These are phyloP conservation scores for Calonectria fujianensis DNA, from an alignment of 2,329 filamentous ascomycete genomes.

Conservation along the genomic window DNA sequence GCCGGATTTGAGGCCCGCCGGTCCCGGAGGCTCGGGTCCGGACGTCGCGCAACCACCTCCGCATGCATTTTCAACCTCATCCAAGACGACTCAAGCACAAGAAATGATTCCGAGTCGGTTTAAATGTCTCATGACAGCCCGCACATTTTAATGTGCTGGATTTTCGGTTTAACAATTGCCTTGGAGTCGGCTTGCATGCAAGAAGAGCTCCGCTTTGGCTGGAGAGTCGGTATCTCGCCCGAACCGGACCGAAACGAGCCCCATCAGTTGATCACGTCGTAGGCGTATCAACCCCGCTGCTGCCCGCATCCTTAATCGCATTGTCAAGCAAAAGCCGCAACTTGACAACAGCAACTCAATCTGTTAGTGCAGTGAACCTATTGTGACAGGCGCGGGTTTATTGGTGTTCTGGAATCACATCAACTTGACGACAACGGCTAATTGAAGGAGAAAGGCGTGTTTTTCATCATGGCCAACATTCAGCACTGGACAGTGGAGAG, in stretches of 20 bases:
- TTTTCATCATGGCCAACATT: constrained; percentile 59
- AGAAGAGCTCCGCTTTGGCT: constrained; percentile 29
- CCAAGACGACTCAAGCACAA: not conserved
- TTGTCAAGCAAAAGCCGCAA: constrained; percentile 26
- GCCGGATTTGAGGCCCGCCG: constrained; percentile 52
- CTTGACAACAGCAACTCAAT: not conserved
- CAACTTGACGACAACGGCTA: not conserved
- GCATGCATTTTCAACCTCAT: constrained; percentile 26
- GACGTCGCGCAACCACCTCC: constrained; percentile 33
- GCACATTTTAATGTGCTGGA: not conserved
- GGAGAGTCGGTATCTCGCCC: constrained; percentile 33
- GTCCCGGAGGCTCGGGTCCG: constrained; percentile 44
- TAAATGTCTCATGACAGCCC: not conserved
- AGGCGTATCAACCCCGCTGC: constrained; percentile 34
- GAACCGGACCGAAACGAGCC: constrained; percentile 37
- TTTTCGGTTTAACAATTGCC: not conserved
- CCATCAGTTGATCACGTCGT: constrained; percentile 19
- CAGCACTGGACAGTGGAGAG: constrained; percentile 71
- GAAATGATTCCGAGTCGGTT: not conserved
- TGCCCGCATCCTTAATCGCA: constrained; percentile 22
- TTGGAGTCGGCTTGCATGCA: not conserved
- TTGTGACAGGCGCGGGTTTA: not conserved
- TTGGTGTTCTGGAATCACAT: not conserved
- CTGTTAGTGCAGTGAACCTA: not conserved
- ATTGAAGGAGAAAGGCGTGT: not conserved